phyloP scores from a whole-genome alignment of 2,329 filamentous ascomycete species.

The Alternaria tenuissima region DNA sequence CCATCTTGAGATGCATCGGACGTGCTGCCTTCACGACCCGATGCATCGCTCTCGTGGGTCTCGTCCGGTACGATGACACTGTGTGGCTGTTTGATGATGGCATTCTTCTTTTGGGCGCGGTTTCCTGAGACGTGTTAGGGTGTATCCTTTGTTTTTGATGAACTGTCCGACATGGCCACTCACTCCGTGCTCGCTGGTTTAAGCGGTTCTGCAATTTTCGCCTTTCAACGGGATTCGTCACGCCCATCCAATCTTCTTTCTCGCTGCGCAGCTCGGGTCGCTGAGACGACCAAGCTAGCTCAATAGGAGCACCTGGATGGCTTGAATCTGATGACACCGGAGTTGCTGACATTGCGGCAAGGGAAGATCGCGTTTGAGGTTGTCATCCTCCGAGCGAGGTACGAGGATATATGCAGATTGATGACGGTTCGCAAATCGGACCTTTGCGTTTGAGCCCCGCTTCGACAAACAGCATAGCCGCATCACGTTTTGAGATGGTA shows the following conservation, averaged over 20 bases:
- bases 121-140: background rate
- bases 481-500: background rate
- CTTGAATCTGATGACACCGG: background rate
- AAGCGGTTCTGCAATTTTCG: slow-evolving; percentile 31
- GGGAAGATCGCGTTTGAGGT: background rate
- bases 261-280: slow-evolving; percentile 16
- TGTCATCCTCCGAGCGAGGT: background rate
- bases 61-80: background rate
- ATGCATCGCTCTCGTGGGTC: background rate
- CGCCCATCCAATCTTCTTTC: slow-evolving; percentile 30
- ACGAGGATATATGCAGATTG: slow-evolving; percentile 7
- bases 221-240: slow-evolving; percentile 21
- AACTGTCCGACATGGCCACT: background rate
- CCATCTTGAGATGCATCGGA: background rate
- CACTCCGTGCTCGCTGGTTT: slow-evolving; percentile 27
- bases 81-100: background rate
- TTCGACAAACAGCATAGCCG: background rate
- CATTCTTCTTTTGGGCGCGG: background rate
- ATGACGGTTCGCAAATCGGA: slow-evolving; percentile 6
- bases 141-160: background rate
- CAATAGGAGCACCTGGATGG: background rate
- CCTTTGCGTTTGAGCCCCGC: background rate
- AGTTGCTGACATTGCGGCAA: slow-evolving; percentile 7
- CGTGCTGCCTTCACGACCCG: slow-evolving; percentile 1
- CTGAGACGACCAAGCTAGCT: slow-evolving; percentile 21